Base-by-base conservation (phyloP, 2,329 filamentous ascomycete species). In the Akanthomyces lecanii region DNA sequence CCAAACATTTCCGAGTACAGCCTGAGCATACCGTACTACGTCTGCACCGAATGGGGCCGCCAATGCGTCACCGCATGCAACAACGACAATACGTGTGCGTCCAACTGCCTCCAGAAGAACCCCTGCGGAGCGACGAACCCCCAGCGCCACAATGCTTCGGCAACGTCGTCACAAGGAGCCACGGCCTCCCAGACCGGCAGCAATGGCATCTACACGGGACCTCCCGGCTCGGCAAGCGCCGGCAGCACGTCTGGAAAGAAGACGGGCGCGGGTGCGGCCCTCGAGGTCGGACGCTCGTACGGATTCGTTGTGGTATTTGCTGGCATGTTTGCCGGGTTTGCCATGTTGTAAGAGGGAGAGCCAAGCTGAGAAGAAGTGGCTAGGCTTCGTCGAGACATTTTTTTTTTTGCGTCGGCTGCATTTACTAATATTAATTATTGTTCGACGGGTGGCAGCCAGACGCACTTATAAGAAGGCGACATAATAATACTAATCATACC, bases 1-100 rank as follows among this genome's bases (percentile, higher is more conserved):
- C 90, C 90, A 68, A 92, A 93, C 76, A 77, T 91, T 55, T 85
- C 88, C 70, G 83, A 93, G 76, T 95, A 89, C 82, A 88, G 87
- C 23, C 82, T 91, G 69, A 93, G 90, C 1, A 80, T 95, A 30
- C 90, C 91, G 40, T 94, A 86, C 82, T 91, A 87, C 77, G 82
- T 87, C 69, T 95, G 90, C 82, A 82, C 81, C 53, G 82, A 89
- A 76, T 91, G 83, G 82, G 88, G 85, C 69, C 85, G 79, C 73
- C 84, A 91, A 75, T 92, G 89, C 73, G 86, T 89, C 14, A 71
- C 67, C 2, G 75, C 65, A 63, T 92, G 89, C 75, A 78, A 75
- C 40, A 64, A 71, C 56, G 72, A 76, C 66, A 79, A 88, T 75
- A 81, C 81, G 68, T 92, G 90, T 73, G 74, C 82, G n/a, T 75